A percentile compares a stretch with the other conserved stretches of the same genome.
Evolutionary conservation across 2,329 filamentous ascomycete genomes (phyloP).

Genomic region (Penicillium sp.): DNA sequence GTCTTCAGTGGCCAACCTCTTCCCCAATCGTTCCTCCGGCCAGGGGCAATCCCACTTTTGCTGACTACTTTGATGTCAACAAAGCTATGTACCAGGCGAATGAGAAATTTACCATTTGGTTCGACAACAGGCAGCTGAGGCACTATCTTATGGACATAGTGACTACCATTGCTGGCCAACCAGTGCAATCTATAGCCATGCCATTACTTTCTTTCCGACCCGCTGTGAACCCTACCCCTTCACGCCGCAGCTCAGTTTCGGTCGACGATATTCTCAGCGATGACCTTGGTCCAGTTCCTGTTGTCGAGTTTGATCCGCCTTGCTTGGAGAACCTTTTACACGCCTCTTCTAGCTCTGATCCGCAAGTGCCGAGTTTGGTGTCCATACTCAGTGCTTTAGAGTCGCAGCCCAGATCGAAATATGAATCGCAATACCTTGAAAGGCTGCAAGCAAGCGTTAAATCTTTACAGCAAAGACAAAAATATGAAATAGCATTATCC

Average conservation of each 20-base stretch:
- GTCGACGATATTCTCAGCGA: not conserved
- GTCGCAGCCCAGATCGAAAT: not conserved
- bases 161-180: slow-evolving; percentile 6
- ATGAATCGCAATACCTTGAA: not conserved
- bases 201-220: slow-evolving; percentile 1
- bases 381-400: not conserved
- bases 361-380: not conserved
- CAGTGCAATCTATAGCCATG: slow-evolving; percentile 8
- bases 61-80: slow-evolving; percentile 17
- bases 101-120: slow-evolving; percentile 22
- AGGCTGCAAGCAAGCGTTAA: not conserved
- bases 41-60: slow-evolving; percentile 14
- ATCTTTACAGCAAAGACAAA: not conserved
- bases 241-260: not conserved
- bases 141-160: slow-evolving; percentile 20
- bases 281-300: not conserved
- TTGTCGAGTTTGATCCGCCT: not conserved
- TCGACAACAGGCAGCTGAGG: slow-evolving; percentile 22
- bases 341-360: not conserved
- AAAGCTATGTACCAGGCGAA: slow-evolving; percentile 14
- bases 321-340: not conserved
- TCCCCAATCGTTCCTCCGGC: slow-evolving; percentile 17
- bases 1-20: slow-evolving; percentile 17
- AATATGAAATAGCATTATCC: not conserved
- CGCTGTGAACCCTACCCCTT: not conserved